Percentiles rank a stretch among this genome's conserved stretches.
Conservation (phyloP, 164 flowering plant species). For the Macadamia tetraphylla region DNA sequence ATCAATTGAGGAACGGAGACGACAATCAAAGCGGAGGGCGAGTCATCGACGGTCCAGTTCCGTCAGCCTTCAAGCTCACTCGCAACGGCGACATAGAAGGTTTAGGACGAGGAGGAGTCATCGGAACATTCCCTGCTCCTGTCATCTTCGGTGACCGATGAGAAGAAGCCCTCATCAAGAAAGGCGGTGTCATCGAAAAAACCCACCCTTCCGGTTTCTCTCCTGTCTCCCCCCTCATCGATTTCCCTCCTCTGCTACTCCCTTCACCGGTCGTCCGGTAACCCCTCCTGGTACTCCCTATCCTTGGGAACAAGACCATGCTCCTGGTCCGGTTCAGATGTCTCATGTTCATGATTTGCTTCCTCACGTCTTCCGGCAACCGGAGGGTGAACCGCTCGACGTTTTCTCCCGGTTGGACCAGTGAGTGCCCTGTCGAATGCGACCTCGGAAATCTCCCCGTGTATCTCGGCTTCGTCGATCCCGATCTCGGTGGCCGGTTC, state of each 20-base stretch:
- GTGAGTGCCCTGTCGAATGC: constrained; percentile 77
- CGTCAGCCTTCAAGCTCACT: constrained; percentile 9
- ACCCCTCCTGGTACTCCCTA: constrained; percentile 28
- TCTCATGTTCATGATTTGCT: constrained; percentile 30
- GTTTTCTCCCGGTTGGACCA: constrained; percentile 46
- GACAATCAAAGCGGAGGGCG: no score
- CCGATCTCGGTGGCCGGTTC: constrained; percentile 34
- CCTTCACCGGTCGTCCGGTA: constrained; percentile 28
- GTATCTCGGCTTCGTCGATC: constrained; percentile 1
- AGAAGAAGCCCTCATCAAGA: constrained; percentile 37
- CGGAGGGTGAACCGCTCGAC: constrained; percentile 56
- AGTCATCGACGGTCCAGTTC: not conserved
- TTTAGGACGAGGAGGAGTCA: constrained; percentile 1
- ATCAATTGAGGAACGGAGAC: no score
- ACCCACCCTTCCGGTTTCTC: constrained; percentile 57
- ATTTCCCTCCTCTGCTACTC: constrained; percentile 30
- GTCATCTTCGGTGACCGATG: constrained; percentile 15
- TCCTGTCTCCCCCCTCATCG: constrained; percentile 17
- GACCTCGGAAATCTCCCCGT: constrained; percentile 41
- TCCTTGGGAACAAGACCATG: constrained; percentile 11
- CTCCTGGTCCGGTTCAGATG: constrained; percentile 42
- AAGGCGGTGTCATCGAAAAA: constrained; percentile 43
- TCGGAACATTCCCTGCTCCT: constrained; percentile 20
- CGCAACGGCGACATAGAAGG: constrained; percentile 13
- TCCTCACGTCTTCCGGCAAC: constrained; percentile 52